Evolutionary conservation across 352 stramenopile species (phyloP).

Genomic region (Globisporangium heterothallicum): DNA sequence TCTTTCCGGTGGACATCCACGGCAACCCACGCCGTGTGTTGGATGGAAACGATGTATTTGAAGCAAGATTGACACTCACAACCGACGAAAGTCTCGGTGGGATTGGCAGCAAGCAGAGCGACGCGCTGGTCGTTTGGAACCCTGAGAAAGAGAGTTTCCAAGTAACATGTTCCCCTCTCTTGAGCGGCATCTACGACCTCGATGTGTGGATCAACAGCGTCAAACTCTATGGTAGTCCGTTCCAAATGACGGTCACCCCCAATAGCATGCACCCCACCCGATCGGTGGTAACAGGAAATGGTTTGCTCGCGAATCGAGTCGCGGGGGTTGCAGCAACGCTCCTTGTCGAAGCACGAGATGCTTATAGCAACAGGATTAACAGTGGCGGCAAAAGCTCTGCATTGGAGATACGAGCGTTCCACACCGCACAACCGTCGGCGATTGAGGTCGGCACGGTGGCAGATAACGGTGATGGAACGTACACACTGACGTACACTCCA

Average conservation of each 20-base stretch:
- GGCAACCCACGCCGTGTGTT: conserved; percentile 30
- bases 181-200: conserved; percentile 53
- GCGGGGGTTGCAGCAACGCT: conserved; percentile 40
- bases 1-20: conserved; percentile 41
- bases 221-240: conserved; percentile 33
- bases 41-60: conserved; percentile 26
- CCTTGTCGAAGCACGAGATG: conserved; percentile 37
- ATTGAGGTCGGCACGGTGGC: conserved; percentile 26
- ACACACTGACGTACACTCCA: conserved; percentile 39
- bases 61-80: conserved; percentile 26
- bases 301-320: conserved; percentile 36
- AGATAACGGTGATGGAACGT: conserved; percentile 53
- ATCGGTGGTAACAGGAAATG: conserved; percentile 40
- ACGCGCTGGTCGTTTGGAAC: conserved; percentile 27
- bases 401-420: conserved; percentile 37
- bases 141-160: conserved; percentile 14
- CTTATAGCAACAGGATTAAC: conserved; percentile 57
- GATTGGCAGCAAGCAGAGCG: conserved; percentile 32
- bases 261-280: conserved; percentile 30
- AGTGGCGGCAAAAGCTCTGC: conserved; percentile 13
- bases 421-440: conserved; percentile 15
- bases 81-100: conserved; percentile 48
- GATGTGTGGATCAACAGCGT: conserved; percentile 36
- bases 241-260: conserved; percentile 36
- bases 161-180: conserved; percentile 24